These are phyloP conservation scores for Chrysoporthe cubensis DNA, from an alignment of 2,329 filamentous ascomycete species.

Conservation along the genomic window DNA sequence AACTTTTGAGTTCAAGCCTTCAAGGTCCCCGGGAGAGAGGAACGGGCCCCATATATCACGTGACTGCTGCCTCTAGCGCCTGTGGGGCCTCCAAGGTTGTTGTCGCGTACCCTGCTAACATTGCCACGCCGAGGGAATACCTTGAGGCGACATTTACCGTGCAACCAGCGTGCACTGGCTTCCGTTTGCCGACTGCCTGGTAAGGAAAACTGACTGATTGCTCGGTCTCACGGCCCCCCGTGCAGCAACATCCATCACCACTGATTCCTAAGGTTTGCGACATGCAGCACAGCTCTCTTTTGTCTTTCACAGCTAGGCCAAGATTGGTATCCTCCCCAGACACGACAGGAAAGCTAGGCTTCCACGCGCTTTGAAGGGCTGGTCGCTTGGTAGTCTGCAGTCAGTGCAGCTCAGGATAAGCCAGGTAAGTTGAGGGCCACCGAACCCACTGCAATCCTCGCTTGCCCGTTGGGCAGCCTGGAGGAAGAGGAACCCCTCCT, in stretches of 20 bases:
- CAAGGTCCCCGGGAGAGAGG: not conserved
- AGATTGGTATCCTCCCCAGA: not conserved
- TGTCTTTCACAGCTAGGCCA: not conserved
- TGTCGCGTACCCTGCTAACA: not conserved
- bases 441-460: constrained; percentile 1
- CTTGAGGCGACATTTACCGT: not conserved
- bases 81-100: not conserved
- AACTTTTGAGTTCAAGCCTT: not conserved
- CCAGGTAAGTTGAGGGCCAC: constrained; percentile 2
- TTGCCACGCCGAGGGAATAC: constrained; percentile 8
- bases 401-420: not conserved
- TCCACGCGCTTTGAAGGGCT: not conserved
- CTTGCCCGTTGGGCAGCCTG: not conserved
- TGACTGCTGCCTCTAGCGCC: not conserved
- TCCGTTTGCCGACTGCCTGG: constrained; percentile 15
- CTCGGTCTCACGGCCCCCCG: constrained; percentile 5
- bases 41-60: not conserved
- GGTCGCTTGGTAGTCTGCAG: not conserved
- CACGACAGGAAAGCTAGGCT: not conserved
- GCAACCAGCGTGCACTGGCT: not conserved
- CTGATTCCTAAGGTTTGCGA: not conserved
- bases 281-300: not conserved
- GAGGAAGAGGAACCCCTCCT: constrained; percentile 6
- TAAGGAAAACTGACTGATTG: constrained; percentile 13
- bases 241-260: not conserved